These are phyloP conservation scores for Orbilia brochopaga DNA, from an alignment of 2,329 filamentous ascomycete species.

Conservation along the genomic window DNA sequence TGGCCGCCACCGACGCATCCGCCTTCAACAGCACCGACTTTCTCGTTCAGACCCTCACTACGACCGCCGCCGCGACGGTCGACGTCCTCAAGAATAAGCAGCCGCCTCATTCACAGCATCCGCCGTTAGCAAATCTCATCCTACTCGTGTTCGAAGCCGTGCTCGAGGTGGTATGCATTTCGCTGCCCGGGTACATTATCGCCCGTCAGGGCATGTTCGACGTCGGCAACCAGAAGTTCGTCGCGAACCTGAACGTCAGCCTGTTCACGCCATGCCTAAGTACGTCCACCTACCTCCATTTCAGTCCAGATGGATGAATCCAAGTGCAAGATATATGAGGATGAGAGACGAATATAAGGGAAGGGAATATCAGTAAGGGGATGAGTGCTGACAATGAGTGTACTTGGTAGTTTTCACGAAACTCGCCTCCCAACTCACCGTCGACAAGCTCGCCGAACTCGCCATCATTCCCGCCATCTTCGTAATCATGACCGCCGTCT, in stretches of 20 bases:
- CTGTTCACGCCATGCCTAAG: slow-evolving; percentile 96
- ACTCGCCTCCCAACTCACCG: slow-evolving; percentile 89
- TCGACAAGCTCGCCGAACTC: slow-evolving; percentile 85
- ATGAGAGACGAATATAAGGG: neutral
- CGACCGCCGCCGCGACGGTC: slow-evolving; percentile 10
- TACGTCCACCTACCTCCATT: slow-evolving; percentile 61
- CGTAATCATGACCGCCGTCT: slow-evolving; percentile 82
- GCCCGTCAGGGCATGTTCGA: slow-evolving; percentile 91
- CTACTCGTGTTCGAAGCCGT: slow-evolving; percentile 93
- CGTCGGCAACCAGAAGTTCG: slow-evolving; percentile 92
- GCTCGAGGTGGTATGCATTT: slow-evolving; percentile 92
- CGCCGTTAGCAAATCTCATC: slow-evolving; percentile 67
- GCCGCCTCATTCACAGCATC: slow-evolving; percentile 31
- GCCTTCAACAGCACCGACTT: slow-evolving; percentile 34
- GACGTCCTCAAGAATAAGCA: slow-evolving; percentile 20
- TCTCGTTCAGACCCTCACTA: slow-evolving; percentile 23
- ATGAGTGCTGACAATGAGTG: slow-evolving; percentile 25
- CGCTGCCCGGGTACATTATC: slow-evolving; percentile 89
- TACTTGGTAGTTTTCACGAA: slow-evolving; percentile 82
- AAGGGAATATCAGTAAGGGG: slow-evolving; percentile 11
- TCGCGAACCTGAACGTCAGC: slow-evolving; percentile 94
- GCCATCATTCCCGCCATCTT: slow-evolving; percentile 97
- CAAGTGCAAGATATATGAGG: no score
- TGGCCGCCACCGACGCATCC: slow-evolving; percentile 1
- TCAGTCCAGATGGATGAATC: no score